These are phyloP conservation scores for Protostelium mycophagum DNA, from an alignment of 78 protist genomes.

Conservation along the genomic window DNA sequence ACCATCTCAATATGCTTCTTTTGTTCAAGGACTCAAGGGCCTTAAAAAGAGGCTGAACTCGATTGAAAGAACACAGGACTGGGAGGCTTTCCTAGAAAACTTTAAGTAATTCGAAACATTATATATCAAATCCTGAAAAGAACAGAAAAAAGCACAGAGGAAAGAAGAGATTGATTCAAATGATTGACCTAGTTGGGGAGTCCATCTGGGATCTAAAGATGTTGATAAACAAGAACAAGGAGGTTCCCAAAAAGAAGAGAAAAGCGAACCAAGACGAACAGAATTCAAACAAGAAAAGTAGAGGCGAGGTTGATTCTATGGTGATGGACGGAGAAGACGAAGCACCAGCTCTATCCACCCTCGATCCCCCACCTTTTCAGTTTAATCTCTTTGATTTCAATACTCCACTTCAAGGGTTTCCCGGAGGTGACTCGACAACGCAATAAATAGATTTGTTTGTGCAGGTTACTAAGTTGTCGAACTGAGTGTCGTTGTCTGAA, in stretches of 20 bases:
- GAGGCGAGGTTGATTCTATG: no score
- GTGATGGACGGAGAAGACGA: no score
- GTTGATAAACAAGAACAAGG: not conserved
- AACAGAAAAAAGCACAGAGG: conserved; percentile 30
- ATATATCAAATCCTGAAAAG: no score
- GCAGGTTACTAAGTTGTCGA: no score
- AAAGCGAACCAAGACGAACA: not conserved
- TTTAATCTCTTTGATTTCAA: no score
- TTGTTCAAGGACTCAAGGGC: conserved; percentile 23
- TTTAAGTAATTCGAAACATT: no score
- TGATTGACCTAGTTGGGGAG: conserved; percentile 44
- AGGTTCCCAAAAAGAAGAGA: not conserved
- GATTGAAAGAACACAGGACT: conserved; percentile 9
- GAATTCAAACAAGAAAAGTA: not conserved
- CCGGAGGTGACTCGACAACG: no score
- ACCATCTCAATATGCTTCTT: conserved; percentile 40
- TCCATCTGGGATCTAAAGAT: conserved; percentile 34
- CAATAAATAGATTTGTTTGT: no score
- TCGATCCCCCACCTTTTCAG: no score
- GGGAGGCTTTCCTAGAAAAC: conserved; percentile 25
- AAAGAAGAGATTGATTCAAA: conserved; percentile 57
- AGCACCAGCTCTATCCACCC: no score
- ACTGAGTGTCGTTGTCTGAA: no score
- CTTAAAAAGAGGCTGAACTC: conserved; percentile 38
- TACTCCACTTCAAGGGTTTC: no score